These are phyloP conservation scores for Oxyria digyna DNA, from an alignment of 148 eudicot species.

Conservation along the genomic window DNA sequence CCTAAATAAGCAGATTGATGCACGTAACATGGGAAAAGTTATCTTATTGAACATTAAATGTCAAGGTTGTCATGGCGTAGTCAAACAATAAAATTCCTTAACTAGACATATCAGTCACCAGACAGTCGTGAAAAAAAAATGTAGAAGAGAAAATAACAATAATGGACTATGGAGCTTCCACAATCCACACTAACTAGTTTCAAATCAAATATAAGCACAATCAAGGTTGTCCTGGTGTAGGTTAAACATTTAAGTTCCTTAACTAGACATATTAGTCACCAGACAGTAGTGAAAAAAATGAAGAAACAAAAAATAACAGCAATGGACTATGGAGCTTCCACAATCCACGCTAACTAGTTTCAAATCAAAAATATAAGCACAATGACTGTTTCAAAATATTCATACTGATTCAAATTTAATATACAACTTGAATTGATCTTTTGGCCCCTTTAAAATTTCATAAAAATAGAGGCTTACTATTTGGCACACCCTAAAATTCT, in stretches of 20 bases:
- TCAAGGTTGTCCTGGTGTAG: no score
- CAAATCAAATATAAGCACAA: no score
- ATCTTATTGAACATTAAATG: not conserved
- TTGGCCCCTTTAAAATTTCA: not conserved
- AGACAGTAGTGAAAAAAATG: no score
- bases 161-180: not conserved
- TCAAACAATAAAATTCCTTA: not conserved
- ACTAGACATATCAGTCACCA: not conserved
- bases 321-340: no score
- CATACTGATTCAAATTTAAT: not conserved
- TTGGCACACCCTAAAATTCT: no score
- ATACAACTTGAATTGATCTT: not conserved
- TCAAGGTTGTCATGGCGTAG: not conserved
- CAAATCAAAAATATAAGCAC: not conserved
- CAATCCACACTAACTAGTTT: not conserved
- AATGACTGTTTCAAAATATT: not conserved
- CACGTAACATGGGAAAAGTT: not conserved
- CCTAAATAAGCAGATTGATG: not conserved
- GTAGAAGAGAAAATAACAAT: not conserved
- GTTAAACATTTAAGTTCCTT: no score
- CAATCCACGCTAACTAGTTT: no score
- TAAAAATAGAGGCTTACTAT: no score
- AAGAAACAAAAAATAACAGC: no score
- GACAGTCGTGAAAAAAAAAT: not conserved
- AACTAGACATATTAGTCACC: no score